A percentile compares a stretch with the other conserved stretches of the same genome.
Conservation (phyloP, 495 filamentous ascomycete species). For the Trichoderma orchidacearum region DNA sequence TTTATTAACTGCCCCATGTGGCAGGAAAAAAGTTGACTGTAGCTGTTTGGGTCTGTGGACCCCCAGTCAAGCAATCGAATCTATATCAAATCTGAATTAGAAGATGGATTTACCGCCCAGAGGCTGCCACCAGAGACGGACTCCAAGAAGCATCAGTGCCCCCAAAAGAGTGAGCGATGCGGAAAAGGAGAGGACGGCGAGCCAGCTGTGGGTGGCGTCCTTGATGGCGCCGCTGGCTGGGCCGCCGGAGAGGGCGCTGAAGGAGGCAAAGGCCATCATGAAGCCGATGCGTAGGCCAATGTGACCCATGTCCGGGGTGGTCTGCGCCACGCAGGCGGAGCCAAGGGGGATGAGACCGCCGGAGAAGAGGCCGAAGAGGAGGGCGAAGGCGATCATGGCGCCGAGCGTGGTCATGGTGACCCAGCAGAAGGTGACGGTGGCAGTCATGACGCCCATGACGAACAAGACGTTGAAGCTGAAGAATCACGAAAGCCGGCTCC, state of each 20-base stretch:
- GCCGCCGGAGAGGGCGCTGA: neutral
- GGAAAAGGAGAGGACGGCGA: neutral
- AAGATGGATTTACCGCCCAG: neutral
- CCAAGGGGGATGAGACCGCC: conserved; percentile 44
- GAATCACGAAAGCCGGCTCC: too few relatives aligned
- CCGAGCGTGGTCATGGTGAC: conserved; percentile 5
- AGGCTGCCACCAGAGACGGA: neutral
- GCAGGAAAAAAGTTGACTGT: too few relatives aligned
- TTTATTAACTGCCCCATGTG: too few relatives aligned
- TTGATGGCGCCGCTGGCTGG: neutral
- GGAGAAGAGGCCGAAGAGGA: conserved; percentile 15
- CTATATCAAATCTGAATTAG: too few relatives aligned
- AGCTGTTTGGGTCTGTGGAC: too few relatives aligned
- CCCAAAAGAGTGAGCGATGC: neutral
- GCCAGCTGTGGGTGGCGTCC: neutral
- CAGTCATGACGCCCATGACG: conserved; percentile 15
- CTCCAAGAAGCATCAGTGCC: neutral
- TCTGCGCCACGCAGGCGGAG: conserved; percentile 44
- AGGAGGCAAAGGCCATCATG: conserved; percentile 2
- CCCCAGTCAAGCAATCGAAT: too few relatives aligned
- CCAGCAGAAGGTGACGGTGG: conserved; percentile 11
- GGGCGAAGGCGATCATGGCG: conserved; percentile 10
- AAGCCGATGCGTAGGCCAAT: conserved; percentile 58
- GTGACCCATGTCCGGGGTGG: conserved; percentile 44
- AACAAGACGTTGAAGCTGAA: conserved; percentile 19